Evolutionary conservation across 768 basidiomycete genomes (phyloP).

Genomic region (Leccinum longicurvipes): DNA sequence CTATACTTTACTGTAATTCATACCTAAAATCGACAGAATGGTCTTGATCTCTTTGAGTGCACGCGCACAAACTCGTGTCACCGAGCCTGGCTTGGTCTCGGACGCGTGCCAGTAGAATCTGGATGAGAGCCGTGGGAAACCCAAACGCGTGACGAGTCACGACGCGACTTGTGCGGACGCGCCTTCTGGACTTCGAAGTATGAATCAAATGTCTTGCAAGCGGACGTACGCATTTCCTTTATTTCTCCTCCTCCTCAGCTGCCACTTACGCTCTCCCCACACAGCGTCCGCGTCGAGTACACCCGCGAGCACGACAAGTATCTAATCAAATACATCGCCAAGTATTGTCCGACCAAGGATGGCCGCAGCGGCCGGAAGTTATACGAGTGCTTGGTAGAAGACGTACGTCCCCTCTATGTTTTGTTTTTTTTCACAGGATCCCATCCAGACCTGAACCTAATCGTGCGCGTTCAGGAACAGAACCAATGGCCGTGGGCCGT

Average conservation of each 20-base stretch:
- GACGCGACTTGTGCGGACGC: background rate
- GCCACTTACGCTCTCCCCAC: background rate
- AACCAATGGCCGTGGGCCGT: slow-evolving; percentile 50
- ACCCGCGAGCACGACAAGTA: slow-evolving; percentile 40
- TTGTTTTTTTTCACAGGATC: background rate
- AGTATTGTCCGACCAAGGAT: slow-evolving; percentile 36
- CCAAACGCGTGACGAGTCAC: background rate
- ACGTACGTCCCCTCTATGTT: slow-evolving; percentile 39
- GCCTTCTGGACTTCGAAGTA: background rate
- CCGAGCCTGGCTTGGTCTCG: no score
- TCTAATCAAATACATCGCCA: slow-evolving; percentile 48
- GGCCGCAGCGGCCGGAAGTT: slow-evolving; percentile 48
- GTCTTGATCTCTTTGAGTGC: no score
- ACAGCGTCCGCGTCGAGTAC: slow-evolving; percentile 29
- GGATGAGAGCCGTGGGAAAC: background rate
- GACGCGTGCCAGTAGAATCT: no score
- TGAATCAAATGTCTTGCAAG: slow-evolving; percentile 1
- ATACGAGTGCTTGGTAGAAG: slow-evolving; percentile 41
- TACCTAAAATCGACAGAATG: no score
- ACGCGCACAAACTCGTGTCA: no score
- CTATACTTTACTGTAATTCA: no score
- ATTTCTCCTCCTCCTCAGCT: background rate
- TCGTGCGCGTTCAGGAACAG: slow-evolving; percentile 29
- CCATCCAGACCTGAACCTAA: background rate
- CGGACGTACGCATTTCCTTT: background rate